Evolutionary conservation across 345 rosid genomes (phyloP), one percentile per base, ranked within the genome.

Genomic region (Anacardium occidentale): DNA sequence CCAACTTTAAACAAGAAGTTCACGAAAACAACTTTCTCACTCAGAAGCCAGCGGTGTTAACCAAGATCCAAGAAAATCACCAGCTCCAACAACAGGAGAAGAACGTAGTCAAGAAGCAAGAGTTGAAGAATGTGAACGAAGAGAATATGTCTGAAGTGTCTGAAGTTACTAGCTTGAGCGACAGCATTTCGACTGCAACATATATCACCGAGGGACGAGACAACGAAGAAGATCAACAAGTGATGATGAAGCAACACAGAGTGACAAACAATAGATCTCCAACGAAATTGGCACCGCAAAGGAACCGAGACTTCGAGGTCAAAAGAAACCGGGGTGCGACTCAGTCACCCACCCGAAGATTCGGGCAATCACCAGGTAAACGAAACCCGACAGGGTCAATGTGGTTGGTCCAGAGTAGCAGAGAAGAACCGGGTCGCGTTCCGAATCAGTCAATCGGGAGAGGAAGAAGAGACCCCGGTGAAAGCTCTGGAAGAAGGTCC

Each of bases 161-260:
- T 9, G 98, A 94, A 83, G 63, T 86, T 60, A 86, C 91, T 73
- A 90, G 97, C 80, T 68, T 83, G 57, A 89, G 93, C 66, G 94
- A 86, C 77, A 87, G 84, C 70, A 75, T 87, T 25, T 86, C 97
- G 37, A 87, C 92, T 0, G 75, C 87, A 62, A 83, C 87, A 0
- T 42, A 63, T 14, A 45, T 81, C 53, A 82, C 83, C 5, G 79
- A 75, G 7, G 76, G 45, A 20, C 73, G 78, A 64, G 86, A 76
- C 52, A 83, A 76, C 5, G 88, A 78, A 14, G 86, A 79, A 2
- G 88, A 79, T 17, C 83, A 81, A 5, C 84, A 75, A 77, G 86
- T 85, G 67, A 80, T 47, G 73, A 81, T 47, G 73, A 81, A 80
- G 29, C 83, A 11, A 1, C 55, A 12, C 21, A 54, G 71, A 45